Evolutionary conservation across 495 filamentous ascomycete species (phyloP).

Genomic region (Xylaria scruposa): DNA sequence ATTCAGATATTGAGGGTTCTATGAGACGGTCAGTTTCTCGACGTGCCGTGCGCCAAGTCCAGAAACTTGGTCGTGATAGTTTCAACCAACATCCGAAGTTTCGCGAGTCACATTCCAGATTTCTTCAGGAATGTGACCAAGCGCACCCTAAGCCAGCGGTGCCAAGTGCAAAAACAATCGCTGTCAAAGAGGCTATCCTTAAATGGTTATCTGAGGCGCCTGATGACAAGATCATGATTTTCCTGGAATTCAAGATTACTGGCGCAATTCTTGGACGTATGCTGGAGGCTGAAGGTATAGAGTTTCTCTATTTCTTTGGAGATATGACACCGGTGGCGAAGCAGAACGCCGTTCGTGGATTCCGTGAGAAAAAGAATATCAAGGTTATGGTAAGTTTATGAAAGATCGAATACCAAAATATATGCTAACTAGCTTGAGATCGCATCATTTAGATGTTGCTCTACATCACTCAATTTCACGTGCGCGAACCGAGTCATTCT

Average conservation of each 20-base stretch:
- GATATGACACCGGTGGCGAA: constrained; percentile 28
- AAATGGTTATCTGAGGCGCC: constrained; percentile 46
- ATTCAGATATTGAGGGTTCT: background rate
- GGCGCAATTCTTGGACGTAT: constrained; percentile 45
- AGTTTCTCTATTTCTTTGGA: constrained; percentile 38
- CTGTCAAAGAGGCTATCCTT: constrained; percentile 37
- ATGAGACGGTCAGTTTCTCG: background rate
- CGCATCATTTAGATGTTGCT: constrained; percentile 43
- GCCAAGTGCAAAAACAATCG: constrained; percentile 42
- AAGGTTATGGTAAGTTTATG: constrained; percentile 41
- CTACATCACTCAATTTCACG: constrained; percentile 43
- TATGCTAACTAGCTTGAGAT: constrained; percentile 27
- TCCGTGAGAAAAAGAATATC: constrained; percentile 28
- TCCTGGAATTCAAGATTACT: constrained; percentile 44
- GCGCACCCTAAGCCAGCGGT: constrained; percentile 1
- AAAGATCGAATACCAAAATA: background rate
- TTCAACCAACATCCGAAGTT: background rate
- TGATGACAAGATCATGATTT: constrained; percentile 50
- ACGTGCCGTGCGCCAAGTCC: too few species aligned
- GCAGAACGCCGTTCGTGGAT: constrained; percentile 31
- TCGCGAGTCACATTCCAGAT: background rate
- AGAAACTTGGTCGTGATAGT: background rate
- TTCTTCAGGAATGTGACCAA: background rate
- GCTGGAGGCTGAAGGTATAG: constrained; percentile 24
- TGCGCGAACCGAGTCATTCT: constrained; percentile 51